Base-by-base conservation (phyloP, 2,329 filamentous ascomycete genomes). In the Colletotrichum lentis region DNA sequence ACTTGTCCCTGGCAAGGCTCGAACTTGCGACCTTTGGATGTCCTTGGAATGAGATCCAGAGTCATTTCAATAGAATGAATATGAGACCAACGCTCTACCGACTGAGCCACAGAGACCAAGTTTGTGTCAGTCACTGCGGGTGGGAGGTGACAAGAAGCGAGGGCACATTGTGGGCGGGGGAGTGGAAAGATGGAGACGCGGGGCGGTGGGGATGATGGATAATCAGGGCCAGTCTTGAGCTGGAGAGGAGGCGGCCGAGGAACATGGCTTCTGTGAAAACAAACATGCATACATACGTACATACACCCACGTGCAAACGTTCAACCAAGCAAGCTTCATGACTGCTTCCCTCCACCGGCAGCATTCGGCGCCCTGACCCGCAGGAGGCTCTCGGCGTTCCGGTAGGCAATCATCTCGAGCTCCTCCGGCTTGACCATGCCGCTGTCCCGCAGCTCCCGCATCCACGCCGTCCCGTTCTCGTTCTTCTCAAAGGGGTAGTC, bases 401-500 rank as follows among this genome's bases (percentile, higher is more conserved):
- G 76, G 74, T 81, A 83, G 0, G 79, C 81, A 71, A 88, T 82
- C 49, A 74, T 77, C 53, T 84, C 81, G 71, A 86, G 78, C 62
- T 85, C 80, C 57, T 85, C 80, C 37, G 77, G 74, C 1, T 74
- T 81, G 39, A 89, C 78, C 71, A 88, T 72, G 0, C 81, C 83
- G 69, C 84, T 86, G 52, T 77, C 73, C 64, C 79, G 77, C 49
- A 88, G 73, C 67, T 85, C 82, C 57, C 80, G 72, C 61, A 88
- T 76, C 71, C 84, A 86, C 10, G 75, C 76, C 35, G 78, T 73
- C 0, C 85, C 86, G 16, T 81, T 80, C 65, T 83, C 80, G 67
- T 82, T 86, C 56, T 76, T 77, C 50, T 80, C 80, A 57, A 88
- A 87, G 0, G 86, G 87, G 71, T 87, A 88, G 71, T 88, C 86